Base-by-base conservation (phyloP, 371 early-diverging fungal genomes). In the Choanephora cucurbitarum region DNA sequence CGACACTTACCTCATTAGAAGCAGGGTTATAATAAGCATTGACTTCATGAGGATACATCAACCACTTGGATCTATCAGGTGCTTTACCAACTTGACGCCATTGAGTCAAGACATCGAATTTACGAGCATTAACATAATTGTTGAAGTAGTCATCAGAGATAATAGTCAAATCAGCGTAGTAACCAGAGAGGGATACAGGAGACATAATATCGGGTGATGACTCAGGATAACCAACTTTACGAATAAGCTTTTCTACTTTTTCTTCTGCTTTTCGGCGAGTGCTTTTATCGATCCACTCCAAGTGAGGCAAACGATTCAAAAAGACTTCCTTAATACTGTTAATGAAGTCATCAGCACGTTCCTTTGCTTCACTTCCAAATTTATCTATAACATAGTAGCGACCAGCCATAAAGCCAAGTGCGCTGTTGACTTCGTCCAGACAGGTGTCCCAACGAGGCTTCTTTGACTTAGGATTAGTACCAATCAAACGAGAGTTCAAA, bases 11-110 rank as follows among this genome's bases (percentile, higher is more conserved):
- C 58, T 79, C 80, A 61, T 84, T 84, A 44, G 67, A 59, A 1
- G 75, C 64, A 7, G 80, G 78, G 22, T 70, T 79, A 52, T 77
- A 86, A 42, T 82, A 86, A 19, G 83, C 84, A 63, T 86, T 83
- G 45, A 83, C 86, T 6, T 77, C 84, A 45, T 82, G 80, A 22
- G 83, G 80, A 44, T 69, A 66, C 83, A 84, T 82, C 1, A 62
- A 55, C 84, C 83, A 85, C 45, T 68, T 64, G 1, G 44, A 46
- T 53, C 59, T 64, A 48, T 86, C 75, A 11, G 79, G 74, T 2
- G 70, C 60, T 9, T 68, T 73, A 8, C 72, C 67, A 5, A 72
- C 46, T 45, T 69, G 62, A 15, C 70, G 39, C 72, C 74, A 73
- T 49, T 51, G n/a, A 5, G 64, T 21, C n/a, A 24, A 32, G 0